Base-by-base conservation (phyloP, 2,329 filamentous ascomycete species). In the Diaporthe nobilis region DNA sequence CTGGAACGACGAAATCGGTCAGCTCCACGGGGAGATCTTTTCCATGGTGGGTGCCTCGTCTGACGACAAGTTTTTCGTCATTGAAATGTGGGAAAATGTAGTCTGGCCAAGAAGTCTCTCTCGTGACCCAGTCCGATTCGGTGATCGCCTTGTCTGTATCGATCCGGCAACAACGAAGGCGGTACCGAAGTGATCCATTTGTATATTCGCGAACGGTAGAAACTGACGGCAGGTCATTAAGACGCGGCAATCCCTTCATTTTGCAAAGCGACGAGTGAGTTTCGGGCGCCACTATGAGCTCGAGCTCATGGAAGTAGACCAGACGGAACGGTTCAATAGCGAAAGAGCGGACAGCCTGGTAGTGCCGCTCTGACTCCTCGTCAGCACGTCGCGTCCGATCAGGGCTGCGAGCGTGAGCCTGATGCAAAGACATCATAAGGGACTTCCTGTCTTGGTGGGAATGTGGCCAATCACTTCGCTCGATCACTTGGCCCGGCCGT, bases 1-100 rank as follows among this genome's bases (percentile, higher is more conserved):
- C 95, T 22, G 84, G 78, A 12, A 80, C 81, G 7, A 97, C 78
- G 28, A 84, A 76, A 13, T 90, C 82, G 0, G 95, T 95, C 34
- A 98, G 85, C 78, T 98, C 95, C 8, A 94, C 86, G 0, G 96
- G 92, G 12, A 95, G 83, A 79, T 97, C 94, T 79, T 92, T 94
- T 15, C 92, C 92, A 80, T 96, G 90, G 77, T 97, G 92, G 1
- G 90, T 82, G 79, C 94, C 95, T 39, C 93, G 90, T 55, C 93
- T 90, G 13, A 91, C 82, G 34, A 87, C 85, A 22, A 95, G 82
- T 15, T 91, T 85, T 0, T 84, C 81, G 0, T 83, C 86, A 79
- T 98, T 98, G 76, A 97, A 82, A 22, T 89, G 87, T 76, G 96
- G 87, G 77, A 92, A 94, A 0, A 95, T 87, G 70, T 90, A 89